These are phyloP conservation scores for Chlorella vulgaris DNA, from an alignment of 139 green algal genomes.

Conservation along the genomic window DNA sequence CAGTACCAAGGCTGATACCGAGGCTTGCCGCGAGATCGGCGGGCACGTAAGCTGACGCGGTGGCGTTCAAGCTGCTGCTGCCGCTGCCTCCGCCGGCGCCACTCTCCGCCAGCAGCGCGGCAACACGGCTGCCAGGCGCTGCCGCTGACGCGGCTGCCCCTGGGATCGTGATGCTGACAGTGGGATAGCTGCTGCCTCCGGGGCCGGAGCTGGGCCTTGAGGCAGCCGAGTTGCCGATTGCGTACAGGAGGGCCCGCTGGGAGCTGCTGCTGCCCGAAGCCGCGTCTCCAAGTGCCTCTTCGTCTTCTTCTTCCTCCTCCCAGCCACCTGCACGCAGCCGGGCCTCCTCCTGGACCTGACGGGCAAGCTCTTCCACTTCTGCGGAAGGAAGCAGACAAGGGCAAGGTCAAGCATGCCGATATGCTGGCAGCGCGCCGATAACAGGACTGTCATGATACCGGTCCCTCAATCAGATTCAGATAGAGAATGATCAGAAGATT, in stretches of 20 bases:
- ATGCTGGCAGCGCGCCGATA: not conserved
- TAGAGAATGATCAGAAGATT: too few relatives aligned
- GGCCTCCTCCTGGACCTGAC: not conserved
- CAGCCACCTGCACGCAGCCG: not conserved
- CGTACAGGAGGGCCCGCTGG: too few relatives aligned
- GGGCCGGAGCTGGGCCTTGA: not conserved
- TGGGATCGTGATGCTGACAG: slow-evolving; percentile 3
- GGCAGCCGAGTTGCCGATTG: too few relatives aligned
- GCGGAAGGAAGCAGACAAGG: not conserved
- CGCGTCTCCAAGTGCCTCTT: not conserved
- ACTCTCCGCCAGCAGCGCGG: not conserved
- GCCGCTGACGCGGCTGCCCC: not conserved
- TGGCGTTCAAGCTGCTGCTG: not conserved
- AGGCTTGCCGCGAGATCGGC: too few relatives aligned
- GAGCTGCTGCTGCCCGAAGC: not conserved
- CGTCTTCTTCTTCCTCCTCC: not conserved
- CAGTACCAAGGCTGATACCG: too few relatives aligned
- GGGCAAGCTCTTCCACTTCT: not conserved
- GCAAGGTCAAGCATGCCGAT: not conserved
- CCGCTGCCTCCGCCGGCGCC: not conserved
- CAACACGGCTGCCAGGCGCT: not conserved
- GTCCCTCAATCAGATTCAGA: too few relatives aligned
- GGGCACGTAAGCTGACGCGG: not conserved
- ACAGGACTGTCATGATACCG: too few relatives aligned
- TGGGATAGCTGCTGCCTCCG: not conserved